These are phyloP conservation scores for Chytriomyces hyalinus DNA, from an alignment of 192 early-diverging fungal species.

Conservation along the genomic window DNA sequence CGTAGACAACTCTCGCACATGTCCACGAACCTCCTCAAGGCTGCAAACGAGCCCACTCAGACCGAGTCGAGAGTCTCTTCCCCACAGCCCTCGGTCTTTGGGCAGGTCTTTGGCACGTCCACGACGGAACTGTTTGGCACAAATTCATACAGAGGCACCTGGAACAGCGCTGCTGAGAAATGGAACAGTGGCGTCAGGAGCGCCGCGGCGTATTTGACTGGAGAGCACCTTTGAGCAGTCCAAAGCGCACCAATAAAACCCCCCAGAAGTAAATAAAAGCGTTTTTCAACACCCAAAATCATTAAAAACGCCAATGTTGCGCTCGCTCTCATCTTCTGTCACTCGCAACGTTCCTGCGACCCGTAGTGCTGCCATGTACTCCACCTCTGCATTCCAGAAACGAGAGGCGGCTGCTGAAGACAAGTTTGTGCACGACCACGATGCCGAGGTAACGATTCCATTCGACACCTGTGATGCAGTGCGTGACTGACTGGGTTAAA, in stretches of 20 bases:
- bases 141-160: neutral
- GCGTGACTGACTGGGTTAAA: no score
- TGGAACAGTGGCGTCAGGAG: neutral
- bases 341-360: no score
- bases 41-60: neutral
- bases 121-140: neutral
- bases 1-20: neutral
- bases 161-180: neutral
- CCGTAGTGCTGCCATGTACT: slow-evolving; percentile 5
- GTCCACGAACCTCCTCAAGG: neutral
- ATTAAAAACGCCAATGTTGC: no score
- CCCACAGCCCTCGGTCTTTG: neutral
- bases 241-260: no score
- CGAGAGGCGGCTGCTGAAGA: slow-evolving; percentile 16
- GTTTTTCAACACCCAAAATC: no score
- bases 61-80: neutral
- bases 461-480: neutral
- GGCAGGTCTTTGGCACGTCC: neutral
- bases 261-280: no score
- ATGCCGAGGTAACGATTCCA: slow-evolving; percentile 15
- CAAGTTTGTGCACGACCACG: slow-evolving; percentile 34
- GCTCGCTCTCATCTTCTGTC: no score
- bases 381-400: slow-evolving; percentile 5
- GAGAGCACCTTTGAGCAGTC: neutral
- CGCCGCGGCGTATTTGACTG: neutral